These are phyloP conservation scores for Penicillium vulpinum DNA, from an alignment of 2,329 filamentous ascomycete genomes.

Conservation along the genomic window DNA sequence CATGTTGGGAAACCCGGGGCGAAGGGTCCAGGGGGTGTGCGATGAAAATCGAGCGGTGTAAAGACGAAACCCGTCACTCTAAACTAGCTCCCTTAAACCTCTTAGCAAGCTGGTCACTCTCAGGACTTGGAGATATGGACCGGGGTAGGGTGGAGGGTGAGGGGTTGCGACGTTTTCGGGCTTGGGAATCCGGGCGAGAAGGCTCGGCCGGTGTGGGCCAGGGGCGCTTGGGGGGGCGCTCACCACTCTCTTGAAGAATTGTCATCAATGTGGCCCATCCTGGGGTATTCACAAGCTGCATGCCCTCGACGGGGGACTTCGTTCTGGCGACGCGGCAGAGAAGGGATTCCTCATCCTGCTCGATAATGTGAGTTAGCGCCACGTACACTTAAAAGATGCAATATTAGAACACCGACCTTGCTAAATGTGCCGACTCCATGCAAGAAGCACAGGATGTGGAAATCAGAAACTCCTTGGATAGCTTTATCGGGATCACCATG, in stretches of 20 bases:
- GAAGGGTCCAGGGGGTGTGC: not conserved
- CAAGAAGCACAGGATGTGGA: slow-evolving; percentile 89
- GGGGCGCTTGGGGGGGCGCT: slow-evolving; percentile 79
- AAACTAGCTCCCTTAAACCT: slow-evolving; percentile 64
- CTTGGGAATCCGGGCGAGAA: slow-evolving; percentile 33
- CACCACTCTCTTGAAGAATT: slow-evolving; percentile 95
- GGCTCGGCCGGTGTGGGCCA: slow-evolving; percentile 45
- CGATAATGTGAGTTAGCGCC: slow-evolving; percentile 15
- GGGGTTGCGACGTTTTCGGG: slow-evolving; percentile 32
- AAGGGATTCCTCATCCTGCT: slow-evolving; percentile 82
- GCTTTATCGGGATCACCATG: slow-evolving; percentile 62
- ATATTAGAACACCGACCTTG: slow-evolving; percentile 65
- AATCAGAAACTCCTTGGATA: slow-evolving; percentile 77
- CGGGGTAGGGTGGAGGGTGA: slow-evolving; percentile 28
- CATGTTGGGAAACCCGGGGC: not conserved
- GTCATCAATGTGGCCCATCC: slow-evolving; percentile 93
- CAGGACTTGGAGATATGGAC: slow-evolving; percentile 45
- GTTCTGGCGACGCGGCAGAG: slow-evolving; percentile 81
- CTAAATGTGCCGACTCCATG: slow-evolving; percentile 76
- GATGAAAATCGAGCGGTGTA: slow-evolving; percentile 11
- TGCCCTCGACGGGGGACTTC: slow-evolving; percentile 76
- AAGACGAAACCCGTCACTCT: slow-evolving; percentile 35
- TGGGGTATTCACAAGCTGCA: slow-evolving; percentile 79
- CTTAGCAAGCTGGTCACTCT: slow-evolving; percentile 64
- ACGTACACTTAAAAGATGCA: slow-evolving; percentile 2